phyloP scores from a whole-genome alignment of 1,284 basidiomycete genomes.

The Sphaerobolus stellatus region DNA sequence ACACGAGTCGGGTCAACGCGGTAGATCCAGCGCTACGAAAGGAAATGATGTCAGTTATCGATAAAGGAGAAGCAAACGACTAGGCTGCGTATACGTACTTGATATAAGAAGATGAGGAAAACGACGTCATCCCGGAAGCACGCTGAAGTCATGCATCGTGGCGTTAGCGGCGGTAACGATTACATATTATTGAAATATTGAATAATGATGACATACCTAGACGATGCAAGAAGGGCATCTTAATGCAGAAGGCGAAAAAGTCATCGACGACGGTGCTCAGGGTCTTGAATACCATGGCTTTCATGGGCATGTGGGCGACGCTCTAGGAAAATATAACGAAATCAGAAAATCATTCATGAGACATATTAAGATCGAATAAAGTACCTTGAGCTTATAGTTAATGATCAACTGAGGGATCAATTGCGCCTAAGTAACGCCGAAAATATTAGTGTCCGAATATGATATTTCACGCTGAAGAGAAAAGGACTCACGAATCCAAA shows the following conservation, averaged over 20 bases:
- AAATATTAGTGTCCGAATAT: no score
- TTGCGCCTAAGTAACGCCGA: constrained; percentile 61
- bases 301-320: constrained; percentile 93
- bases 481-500: constrained; percentile 85
- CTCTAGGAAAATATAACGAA: constrained; percentile 47
- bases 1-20: constrained; percentile 89
- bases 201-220: constrained; percentile 31
- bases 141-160: constrained; percentile 34
- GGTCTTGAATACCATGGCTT: constrained; percentile 95
- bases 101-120: constrained; percentile 83
- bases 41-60: neutral
- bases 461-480: neutral
- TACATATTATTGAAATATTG: constrained; percentile 32
- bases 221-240: constrained; percentile 93
- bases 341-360: constrained; percentile 29
- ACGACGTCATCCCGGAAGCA: constrained; percentile 93
- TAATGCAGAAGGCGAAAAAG: constrained; percentile 93
- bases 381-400: constrained; percentile 93
- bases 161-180: neutral
- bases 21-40: constrained; percentile 92
- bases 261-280: constrained; percentile 90
- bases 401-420: constrained; percentile 90
- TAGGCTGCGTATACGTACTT: constrained; percentile 48
- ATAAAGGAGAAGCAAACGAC: constrained; percentile 19
- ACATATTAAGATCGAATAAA: constrained; percentile 25